A percentile compares a stretch with the other conserved stretches of the same genome.
These are phyloP conservation scores for Cryptococcus floricola DNA, from an alignment of 1,284 basidiomycete genomes.

Conservation along the genomic window DNA sequence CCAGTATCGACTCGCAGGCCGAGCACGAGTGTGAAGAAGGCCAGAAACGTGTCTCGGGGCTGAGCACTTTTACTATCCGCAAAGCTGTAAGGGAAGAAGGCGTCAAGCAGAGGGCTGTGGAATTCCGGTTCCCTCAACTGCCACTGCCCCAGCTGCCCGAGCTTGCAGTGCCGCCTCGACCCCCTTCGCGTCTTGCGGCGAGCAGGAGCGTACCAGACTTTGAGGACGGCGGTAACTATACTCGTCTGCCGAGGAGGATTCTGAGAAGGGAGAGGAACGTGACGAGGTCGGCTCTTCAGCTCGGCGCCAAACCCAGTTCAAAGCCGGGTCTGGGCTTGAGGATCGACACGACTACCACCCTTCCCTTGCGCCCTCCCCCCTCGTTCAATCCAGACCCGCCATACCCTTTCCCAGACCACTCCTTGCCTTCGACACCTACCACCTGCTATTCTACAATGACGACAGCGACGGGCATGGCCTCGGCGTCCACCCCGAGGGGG, in stretches of 20 bases:
- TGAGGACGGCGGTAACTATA: constrained; percentile 1
- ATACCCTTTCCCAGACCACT: background rate
- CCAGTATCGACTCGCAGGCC: background rate
- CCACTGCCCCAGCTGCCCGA: background rate
- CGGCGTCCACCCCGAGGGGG: no score
- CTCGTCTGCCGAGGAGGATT: constrained; percentile 6
- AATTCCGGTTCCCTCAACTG: background rate
- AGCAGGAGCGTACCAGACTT: background rate
- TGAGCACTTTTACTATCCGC: constrained; percentile 11
- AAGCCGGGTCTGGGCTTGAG: background rate
- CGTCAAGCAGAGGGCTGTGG: background rate
- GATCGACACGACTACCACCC: background rate
- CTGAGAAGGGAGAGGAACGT: background rate
- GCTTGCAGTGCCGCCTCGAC: background rate
- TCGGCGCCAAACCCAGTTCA: background rate
- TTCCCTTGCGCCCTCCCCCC: background rate
- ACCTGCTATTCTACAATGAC: no score
- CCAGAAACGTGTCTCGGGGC: constrained; percentile 2
- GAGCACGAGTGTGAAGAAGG: background rate
- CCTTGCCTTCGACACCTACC: background rate
- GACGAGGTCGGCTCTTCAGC: background rate
- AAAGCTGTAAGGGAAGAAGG: background rate
- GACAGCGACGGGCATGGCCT: no score
- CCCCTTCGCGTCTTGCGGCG: background rate
- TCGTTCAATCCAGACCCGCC: background rate